Base-by-base conservation (phyloP, 345 rosid species). In the Turritis glabra region DNA sequence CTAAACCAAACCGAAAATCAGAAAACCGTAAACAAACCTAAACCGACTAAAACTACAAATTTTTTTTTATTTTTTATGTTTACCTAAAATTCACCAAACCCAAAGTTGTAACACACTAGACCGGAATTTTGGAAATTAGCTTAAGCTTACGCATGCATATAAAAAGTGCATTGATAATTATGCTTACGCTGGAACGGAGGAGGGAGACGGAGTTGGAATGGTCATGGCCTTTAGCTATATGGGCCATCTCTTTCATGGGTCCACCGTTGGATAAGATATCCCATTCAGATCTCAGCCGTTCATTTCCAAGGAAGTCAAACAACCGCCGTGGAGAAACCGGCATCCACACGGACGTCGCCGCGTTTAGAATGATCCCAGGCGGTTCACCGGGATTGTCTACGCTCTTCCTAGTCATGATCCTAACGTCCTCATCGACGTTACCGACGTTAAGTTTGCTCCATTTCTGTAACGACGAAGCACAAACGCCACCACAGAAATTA, bases 191-290 rank as follows among this genome's bases (percentile, higher is more conserved):
- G 56, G 97, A 90, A 12, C 99, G 96, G 1, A 95, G 92, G 17
- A 95, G 96, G 35, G 99, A 90, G 78, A 95, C 94, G 78, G 96
- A 92, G 88, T 95, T 95, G 75, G 97, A 92, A 65, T 82, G 97
- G 64, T 95, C 92, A 58, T 89, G 99, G 79, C 97, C 96, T 71
- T 95, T 95, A 76, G 97, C 96, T 11, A 95, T 87, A 80, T 88
- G 96, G 61, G 97, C 93, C 91, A 95, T 90, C 80, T 95, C 98
- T 71, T 95, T 93, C 96, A 91, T 91, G 8, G 97, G 98, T 0
- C 96, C 98, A 17, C 97, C 96, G 50, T 94, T 89, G 51, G 97
- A 95, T 60, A 95, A 80, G n/a, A 95, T 92, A 80, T 92, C 99
- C 99, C 99, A 95, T 81, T 90, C 92, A 78, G 96, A 86, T 77